Percentiles rank a stretch among this genome's conserved stretches.
phyloP scores from a whole-genome alignment of 306 rosid genomes.

The Castanea mollissima region DNA sequence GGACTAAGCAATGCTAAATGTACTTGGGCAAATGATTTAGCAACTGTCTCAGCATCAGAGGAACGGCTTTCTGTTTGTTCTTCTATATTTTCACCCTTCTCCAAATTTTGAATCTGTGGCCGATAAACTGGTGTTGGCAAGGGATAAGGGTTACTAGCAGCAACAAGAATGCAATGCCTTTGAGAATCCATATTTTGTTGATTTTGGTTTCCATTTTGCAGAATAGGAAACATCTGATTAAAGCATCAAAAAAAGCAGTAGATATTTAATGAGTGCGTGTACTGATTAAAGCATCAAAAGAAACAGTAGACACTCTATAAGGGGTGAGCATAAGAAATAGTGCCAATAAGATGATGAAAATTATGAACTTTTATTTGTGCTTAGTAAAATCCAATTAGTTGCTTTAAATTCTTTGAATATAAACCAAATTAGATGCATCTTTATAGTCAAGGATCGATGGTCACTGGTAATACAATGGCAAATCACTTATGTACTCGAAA shows the following conservation, averaged over 20 bases:
- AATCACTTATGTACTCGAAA: not conserved
- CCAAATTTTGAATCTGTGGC: slow-evolving; percentile 70
- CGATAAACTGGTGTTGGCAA: slow-evolving; percentile 85
- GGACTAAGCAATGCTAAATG: not conserved
- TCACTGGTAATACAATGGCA: not conserved
- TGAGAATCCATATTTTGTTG: slow-evolving; percentile 78
- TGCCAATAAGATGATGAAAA: not conserved
- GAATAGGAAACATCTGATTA: slow-evolving; percentile 72
- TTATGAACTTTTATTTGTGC: not conserved
- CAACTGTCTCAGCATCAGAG: slow-evolving; percentile 86
- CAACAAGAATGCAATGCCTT: slow-evolving; percentile 85
- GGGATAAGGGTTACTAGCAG: slow-evolving; percentile 92
- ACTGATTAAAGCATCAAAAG: slow-evolving; percentile 40
- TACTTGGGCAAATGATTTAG: slow-evolving; percentile 88
- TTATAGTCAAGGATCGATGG: not conserved
- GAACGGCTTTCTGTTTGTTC: slow-evolving; percentile 61
- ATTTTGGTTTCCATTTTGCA: slow-evolving; percentile 67
- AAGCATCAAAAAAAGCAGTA: slow-evolving; percentile 24
- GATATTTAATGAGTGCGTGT: not conserved
- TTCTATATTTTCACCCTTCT: slow-evolving; percentile 72
- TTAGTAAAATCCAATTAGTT: not conserved
- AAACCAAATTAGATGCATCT: slow-evolving; percentile 1
- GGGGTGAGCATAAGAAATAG: not conserved
- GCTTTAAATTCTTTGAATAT: not conserved
- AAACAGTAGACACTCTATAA: slow-evolving; percentile 17